Percentiles rank a stretch among this genome's conserved stretches.
phyloP scores from a whole-genome alignment of 2,329 filamentous ascomycete genomes.

The Neofusicoccum sp. region DNA sequence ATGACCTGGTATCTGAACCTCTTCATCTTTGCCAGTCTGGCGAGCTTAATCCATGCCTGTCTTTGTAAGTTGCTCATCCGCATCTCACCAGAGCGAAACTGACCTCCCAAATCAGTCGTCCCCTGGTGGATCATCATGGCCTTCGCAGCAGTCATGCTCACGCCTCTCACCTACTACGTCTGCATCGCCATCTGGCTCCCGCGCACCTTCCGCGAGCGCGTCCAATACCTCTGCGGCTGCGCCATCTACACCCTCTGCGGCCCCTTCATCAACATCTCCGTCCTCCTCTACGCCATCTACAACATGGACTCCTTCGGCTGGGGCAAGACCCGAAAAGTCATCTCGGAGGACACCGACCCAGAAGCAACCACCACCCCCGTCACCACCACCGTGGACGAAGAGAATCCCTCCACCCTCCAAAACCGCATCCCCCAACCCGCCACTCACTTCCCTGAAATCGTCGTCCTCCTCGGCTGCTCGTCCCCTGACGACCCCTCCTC shows the following conservation, averaged over 20 bases:
- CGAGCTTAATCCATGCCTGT: constrained; percentile 29
- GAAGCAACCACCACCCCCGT: background rate
- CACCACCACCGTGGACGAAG: background rate
- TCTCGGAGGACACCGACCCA: constrained; percentile 3
- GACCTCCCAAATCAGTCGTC: constrained; percentile 2
- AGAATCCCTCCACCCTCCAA: background rate
- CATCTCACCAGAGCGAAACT: background rate
- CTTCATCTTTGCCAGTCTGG: constrained; percentile 29
- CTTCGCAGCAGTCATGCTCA: constrained; percentile 33
- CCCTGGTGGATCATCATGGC: constrained; percentile 25
- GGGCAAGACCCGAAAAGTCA: constrained; percentile 45
- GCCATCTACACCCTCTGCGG: constrained; percentile 32
- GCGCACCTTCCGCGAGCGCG: constrained; percentile 28
- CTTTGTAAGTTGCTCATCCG: background rate
- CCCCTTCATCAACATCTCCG: constrained; percentile 49
- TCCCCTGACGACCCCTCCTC: background rate
- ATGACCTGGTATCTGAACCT: constrained; percentile 41
- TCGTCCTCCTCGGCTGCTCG: background rate
- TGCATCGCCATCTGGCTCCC: constrained; percentile 33
- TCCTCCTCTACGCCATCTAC: constrained; percentile 47
- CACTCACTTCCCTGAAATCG: background rate
- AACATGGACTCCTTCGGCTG: constrained; percentile 52
- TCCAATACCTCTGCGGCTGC: constrained; percentile 34
- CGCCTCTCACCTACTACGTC: constrained; percentile 35
- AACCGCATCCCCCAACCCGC: background rate